Evolutionary conservation across 441 rosid species (phyloP), one percentile per base, ranked within the genome.

Genomic region (Euphorbia celastroides): DNA sequence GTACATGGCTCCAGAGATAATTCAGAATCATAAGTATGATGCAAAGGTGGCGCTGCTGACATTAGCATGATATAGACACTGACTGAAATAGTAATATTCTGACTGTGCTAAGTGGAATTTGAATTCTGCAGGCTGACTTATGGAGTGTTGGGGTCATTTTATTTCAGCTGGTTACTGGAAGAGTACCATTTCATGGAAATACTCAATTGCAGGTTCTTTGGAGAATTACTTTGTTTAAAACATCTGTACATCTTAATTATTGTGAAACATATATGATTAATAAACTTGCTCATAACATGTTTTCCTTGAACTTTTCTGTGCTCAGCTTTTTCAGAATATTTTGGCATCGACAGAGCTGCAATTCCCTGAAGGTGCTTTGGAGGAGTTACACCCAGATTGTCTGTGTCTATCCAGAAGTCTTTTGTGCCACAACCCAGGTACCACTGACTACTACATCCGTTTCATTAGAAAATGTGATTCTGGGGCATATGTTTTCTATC

Each of bases 121-220:
- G 41, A 68, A 36, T 76, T 38, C 71, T 75, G 77, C 80, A 91
- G 95, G 95, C 96, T 80, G 95, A 91, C 70, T 77, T 91, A 70
- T 91, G 97, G 97, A 91, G 97, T 79, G 97, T 90, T n/a, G 97
- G 97, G 46, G 95, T 92, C 41, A 83, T 91, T 69, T 78, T 91
- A 73, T 88, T 85, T 73, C 95, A 91, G 79, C 76, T 90, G 78
- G 88, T 91, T 75, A 87, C 87, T n/a, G 97, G 97, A 60, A 87
- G 79, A 72, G 93, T 89, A 46, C 97, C 95, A 13, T 91, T 86
- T 80, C 72, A 82, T 44, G 97, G 97, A 69, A 82, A 74, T 69
- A 91, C 62, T 75, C 93, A 85, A 63, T 72, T 78, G 55, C 93
- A 90, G 91, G 97, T 88, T 31, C n/a, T 60, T 23, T 34, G 60